Evolutionary conservation across 2,329 filamentous ascomycete species (phyloP), one percentile per base, ranked within the genome.

Genomic region (Sphaerostilbella broomeana): DNA sequence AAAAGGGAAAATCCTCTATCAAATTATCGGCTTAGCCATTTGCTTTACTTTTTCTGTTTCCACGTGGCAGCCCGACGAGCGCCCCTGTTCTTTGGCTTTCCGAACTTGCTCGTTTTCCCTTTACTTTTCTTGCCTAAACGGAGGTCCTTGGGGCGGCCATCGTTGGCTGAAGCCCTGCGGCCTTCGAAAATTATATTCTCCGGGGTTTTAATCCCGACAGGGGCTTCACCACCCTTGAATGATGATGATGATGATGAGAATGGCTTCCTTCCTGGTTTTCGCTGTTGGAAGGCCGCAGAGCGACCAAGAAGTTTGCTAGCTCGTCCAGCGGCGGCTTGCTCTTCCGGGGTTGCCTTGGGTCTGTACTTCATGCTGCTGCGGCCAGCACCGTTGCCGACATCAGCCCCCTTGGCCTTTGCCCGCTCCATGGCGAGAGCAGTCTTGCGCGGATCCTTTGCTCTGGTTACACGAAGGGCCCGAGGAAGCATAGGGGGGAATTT

Each of bases 401-500:
- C 59, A 35, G 50, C 46, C n/a, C n/a, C n/a, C 43, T 58, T 59
- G 46, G 53, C 50, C 44, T 52, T 51, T 45, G 49, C 30, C 39
- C 54, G 50, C 52, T 60, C 49, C 51, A 67, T 48, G 38, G 74
- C 73, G 19, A 70, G 62, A 26, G 64, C 60, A 6, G 75, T 79
- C 61, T 77, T 78, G 55, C 74, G 71, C 24, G 74, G 75, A 42
- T 84, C 84, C 62, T 88, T 90, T 56, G 92, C 92, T 45, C 92
- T 81, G 33, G 79, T 83, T 32, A 98, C 89, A 38, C 92, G 84
- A 22, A 98, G 71, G 49, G 81, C 76, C 31, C 92, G 81, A 8
- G 90, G 90, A n/a, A 97, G 78, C 77, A 95, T 81, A 13, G 90
- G 90, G 12, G 90, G 88, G 56, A 89, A 97, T 53, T 86, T 92